Conservation (phyloP, 768 basidiomycete species). For the Hygrophorus pudorinus region DNA sequence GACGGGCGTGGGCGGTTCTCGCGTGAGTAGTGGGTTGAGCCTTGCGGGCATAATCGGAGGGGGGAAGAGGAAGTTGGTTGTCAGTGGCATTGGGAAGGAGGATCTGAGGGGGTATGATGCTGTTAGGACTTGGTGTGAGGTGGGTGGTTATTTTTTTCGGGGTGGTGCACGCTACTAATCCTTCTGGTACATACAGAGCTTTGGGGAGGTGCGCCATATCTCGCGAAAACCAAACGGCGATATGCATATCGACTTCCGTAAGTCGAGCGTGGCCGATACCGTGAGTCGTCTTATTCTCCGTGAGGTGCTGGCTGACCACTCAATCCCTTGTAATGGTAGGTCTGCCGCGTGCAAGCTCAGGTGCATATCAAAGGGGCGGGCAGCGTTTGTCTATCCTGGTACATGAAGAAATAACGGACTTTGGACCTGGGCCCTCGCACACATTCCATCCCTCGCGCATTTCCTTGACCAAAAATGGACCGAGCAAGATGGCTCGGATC, state of each 20-base stretch:
- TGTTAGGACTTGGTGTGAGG: constrained; percentile 27
- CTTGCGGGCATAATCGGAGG: background rate
- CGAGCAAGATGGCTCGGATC: too few relatives aligned
- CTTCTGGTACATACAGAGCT: constrained; percentile 12
- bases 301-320: background rate
- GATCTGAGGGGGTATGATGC: constrained; percentile 20
- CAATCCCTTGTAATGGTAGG: constrained; percentile 16
- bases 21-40: background rate
- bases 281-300: constrained; percentile 15
- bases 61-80: constrained; percentile 19
- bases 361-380: constrained; percentile 30
- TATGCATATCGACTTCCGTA: constrained; percentile 26
- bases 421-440: too few relatives aligned
- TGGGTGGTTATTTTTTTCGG: constrained; percentile 6
- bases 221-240: constrained; percentile 17
- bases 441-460: too few relatives aligned
- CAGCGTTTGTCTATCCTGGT: constrained; percentile 28
- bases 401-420: constrained; percentile 4
- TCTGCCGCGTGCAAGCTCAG: constrained; percentile 29
- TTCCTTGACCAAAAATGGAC: too few relatives aligned
- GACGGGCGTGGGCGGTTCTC: background rate
- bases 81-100: constrained; percentile 19
- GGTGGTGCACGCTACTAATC: background rate
- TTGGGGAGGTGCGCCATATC: constrained; percentile 25
- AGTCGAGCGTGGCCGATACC: constrained; percentile 27